Evolutionary conservation across 495 filamentous ascomycete species (phyloP).

Genomic region (Penicillium robsamsonii): DNA sequence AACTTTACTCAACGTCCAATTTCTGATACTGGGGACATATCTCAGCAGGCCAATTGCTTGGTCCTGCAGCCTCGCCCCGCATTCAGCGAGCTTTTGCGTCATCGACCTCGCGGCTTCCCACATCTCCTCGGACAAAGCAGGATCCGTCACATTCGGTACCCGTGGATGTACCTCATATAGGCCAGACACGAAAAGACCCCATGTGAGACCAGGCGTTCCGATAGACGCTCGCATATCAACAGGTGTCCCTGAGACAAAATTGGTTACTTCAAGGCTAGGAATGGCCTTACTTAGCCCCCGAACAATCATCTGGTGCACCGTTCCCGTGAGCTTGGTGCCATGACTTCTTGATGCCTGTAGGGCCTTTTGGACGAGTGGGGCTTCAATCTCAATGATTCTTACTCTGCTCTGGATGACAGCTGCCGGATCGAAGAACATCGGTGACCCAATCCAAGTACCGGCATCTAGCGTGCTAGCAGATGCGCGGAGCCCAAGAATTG

Average conservation of each 20-base stretch:
- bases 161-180: constrained; percentile 17
- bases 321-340: constrained; percentile 23
- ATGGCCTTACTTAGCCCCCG: constrained; percentile 23
- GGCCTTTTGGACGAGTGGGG: constrained; percentile 15
- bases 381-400: constrained; percentile 21
- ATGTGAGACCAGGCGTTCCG: constrained; percentile 14
- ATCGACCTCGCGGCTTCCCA: constrained; percentile 22
- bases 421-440: constrained; percentile 17
- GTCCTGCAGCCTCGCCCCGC: constrained; percentile 19
- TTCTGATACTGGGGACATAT: constrained; percentile 23
- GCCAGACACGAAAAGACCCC: constrained; percentile 23
- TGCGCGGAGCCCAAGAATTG: constrained; percentile 21
- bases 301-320: constrained; percentile 23
- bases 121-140: constrained; percentile 17
- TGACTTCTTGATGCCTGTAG: constrained; percentile 16
- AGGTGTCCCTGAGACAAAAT: constrained; percentile 24
- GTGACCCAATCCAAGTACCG: constrained; percentile 25
- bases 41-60: constrained; percentile 27
- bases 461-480: constrained; percentile 19
- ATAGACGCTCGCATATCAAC: constrained; percentile 27
- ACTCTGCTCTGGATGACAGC: constrained; percentile 11
- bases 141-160: neutral
- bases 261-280: constrained; percentile 13
- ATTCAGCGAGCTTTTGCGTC: constrained; percentile 22
- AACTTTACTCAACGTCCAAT: constrained; percentile 24